Percentiles rank a stretch among this genome's conserved stretches.
Evolutionary conservation across 768 basidiomycete species (phyloP).

Genomic region (Termitomyces sp.): DNA sequence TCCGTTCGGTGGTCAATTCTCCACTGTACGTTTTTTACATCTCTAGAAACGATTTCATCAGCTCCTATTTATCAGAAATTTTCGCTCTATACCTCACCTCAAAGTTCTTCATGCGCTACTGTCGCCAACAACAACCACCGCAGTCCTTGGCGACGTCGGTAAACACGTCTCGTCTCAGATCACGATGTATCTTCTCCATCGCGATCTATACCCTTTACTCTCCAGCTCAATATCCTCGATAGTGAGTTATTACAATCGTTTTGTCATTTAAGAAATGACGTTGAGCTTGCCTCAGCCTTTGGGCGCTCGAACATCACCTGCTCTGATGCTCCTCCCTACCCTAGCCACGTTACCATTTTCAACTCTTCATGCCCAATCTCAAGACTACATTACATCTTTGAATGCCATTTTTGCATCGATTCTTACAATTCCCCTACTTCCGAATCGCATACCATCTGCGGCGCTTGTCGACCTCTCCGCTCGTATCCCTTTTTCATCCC

Average conservation of each 20-base stretch:
- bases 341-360: slow-evolving; percentile 39
- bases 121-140: slow-evolving; percentile 18
- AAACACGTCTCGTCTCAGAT: slow-evolving; percentile 25
- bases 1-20: slow-evolving; percentile 42
- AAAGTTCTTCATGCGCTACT: slow-evolving; percentile 45
- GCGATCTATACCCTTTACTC: slow-evolving; percentile 40
- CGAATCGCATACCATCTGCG: slow-evolving; percentile 61
- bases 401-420: slow-evolving; percentile 44
- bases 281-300: slow-evolving; percentile 35
- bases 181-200: slow-evolving; percentile 38
- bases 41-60: neutral
- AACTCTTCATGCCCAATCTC: slow-evolving; percentile 17
- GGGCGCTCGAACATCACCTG: slow-evolving; percentile 49
- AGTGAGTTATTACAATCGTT: slow-evolving; percentile 32
- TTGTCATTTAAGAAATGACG: neutral
- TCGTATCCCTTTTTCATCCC: slow-evolving; percentile 46
- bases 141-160: slow-evolving; percentile 25
- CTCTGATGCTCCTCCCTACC: slow-evolving; percentile 40
- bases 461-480: slow-evolving; percentile 62
- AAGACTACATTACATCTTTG: slow-evolving; percentile 24
- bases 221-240: slow-evolving; percentile 37
- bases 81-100: slow-evolving; percentile 40
- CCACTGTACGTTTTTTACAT: slow-evolving; percentile 38
- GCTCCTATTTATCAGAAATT: slow-evolving; percentile 32
- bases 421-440: slow-evolving; percentile 71